Base-by-base conservation (phyloP, 164 flowering plant genomes). In the Stephania cephalantha region DNA sequence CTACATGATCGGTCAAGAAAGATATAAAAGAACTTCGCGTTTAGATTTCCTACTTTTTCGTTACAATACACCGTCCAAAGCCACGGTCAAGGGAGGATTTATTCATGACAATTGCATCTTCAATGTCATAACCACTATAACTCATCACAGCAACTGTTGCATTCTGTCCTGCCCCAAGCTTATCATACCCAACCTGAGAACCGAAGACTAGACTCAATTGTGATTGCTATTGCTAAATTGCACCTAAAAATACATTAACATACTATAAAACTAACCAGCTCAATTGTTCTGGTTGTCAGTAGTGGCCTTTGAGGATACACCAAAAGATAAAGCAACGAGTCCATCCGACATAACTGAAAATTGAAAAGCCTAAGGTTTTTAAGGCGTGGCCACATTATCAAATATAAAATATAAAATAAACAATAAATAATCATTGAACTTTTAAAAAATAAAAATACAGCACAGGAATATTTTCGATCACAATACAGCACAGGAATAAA, bases 141-240 rank as follows among this genome's bases (percentile, higher is more conserved):
- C 98, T 95, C 99, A 95, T 92, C n/a, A 93, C 99, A 78, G 98
- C 97, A 83, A 93, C 97, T 30, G 97, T 93, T 68, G 99, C 99
- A 89, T 93, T 93, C 80, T 93, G 99, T 69, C 99, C 99, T 6
- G 99, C 99, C 71, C 98, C 98, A 74, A 95, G 96, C 85, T 91
- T 94, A 78, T 96, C 99, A 78, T 89, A 96, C 7, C 87, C 87
- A 73, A 95, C 92, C 98, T 95, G 84, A 79, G 76, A 81, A 67
- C 17, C 50, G 71, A 75, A 44, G 20, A 22, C 68, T 74, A 79
- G 45, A 72, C 30, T 55, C 48, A 46, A 18, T 35, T n/a, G 11
- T 18, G 53, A 48, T 48, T 48, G 53, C 53, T 5, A 68, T 18
- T 48, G 70, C 67, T 8, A 31, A 63, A 12, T 12, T 44, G 29